Base-by-base conservation (phyloP, 2,329 filamentous ascomycete species). In the Neofusicoccum sp. region DNA sequence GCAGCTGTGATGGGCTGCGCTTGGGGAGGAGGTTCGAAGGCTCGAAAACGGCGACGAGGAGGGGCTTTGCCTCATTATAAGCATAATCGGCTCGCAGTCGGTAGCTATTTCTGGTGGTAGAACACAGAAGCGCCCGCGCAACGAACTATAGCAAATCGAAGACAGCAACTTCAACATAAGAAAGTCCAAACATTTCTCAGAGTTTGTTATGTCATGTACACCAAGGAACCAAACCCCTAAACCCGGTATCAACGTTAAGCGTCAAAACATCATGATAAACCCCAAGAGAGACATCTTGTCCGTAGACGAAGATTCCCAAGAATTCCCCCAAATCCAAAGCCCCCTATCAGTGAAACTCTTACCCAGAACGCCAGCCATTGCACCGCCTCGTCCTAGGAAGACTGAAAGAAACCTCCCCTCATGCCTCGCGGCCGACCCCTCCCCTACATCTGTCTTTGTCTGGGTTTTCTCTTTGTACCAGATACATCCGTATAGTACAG, bases 191-290 rank as follows among this genome's bases (percentile, higher is more conserved):
- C 36, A 40, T 40, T 40, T 5, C 14, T 12, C 7, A 40, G 14
- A n/a, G 8, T n/a, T 6, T 40, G 20, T 40, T 16, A 14, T 8
- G n/a, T n/a, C n/a, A n/a, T n/a, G n/a, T 40, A 40, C 24, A n/a
- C 7, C 12, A 16, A 41, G 41, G 11, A 24, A 26, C n/a, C n/a
- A 49, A 31, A 26, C 7, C 20, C 11, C n/a, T n/a, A 54, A 16
- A 26, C 49, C 49, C 43, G 51, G 51, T 56, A 56, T 56, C 51
- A 28, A 56, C 51, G 43, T 56, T 33, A 33, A 49, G 31, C 51
- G 38, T 56, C 7, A 56, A n/a, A 56, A 56, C 30, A 33, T 54
- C 51, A 38, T 56, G 28, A 56, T 20, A 56, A 26, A 33, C 36
- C 16, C 36, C 24, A 31, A 54, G 14, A 16, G 1, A n/a, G 14